These are phyloP conservation scores for Sanghuangporus baumii DNA, from an alignment of 1,284 basidiomycete species.

Conservation along the genomic window DNA sequence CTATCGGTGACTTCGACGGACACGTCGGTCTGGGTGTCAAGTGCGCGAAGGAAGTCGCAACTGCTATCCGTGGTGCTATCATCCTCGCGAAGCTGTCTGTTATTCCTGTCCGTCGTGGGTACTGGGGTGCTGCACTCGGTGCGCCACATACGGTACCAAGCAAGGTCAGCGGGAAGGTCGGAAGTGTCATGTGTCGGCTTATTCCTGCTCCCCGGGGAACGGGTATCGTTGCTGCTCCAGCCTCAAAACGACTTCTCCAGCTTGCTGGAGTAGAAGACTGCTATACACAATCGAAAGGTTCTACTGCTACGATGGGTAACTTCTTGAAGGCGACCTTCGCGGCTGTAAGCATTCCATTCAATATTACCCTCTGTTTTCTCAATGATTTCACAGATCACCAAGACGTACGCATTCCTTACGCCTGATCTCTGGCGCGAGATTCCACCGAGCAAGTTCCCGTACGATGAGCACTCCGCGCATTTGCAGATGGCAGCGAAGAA, in stretches of 20 bases:
- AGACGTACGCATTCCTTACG: conserved; percentile 96
- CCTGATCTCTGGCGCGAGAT: conserved; percentile 98
- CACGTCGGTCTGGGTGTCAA: conserved; percentile 99
- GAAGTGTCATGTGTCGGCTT: conserved; percentile 98
- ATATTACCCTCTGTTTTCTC: conserved; percentile 1
- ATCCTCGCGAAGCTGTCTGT: conserved; percentile 95
- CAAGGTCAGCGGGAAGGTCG: conserved; percentile 98
- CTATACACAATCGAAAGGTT: conserved; percentile 97
- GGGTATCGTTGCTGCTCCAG: conserved; percentile 98
- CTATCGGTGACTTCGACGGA: conserved; percentile 97
- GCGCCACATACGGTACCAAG: conserved; percentile 99
- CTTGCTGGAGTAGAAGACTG: conserved; percentile 95
- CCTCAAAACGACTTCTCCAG: conserved; percentile 94
- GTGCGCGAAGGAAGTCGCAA: conserved; percentile 99
- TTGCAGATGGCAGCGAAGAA: conserved; percentile 83
- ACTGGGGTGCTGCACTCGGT: conserved; percentile 99
- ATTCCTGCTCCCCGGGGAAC: conserved; percentile 99
- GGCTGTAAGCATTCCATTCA: conserved; percentile 57
- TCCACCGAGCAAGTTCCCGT: conserved; percentile 82
- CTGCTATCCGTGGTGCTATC: conserved; percentile 98
- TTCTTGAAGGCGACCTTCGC: conserved; percentile 99
- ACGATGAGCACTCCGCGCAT: conserved; percentile 91
- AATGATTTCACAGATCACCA: conserved; percentile 66
- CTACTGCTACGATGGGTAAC: conserved; percentile 99
- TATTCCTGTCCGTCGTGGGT: conserved; percentile 95